A percentile compares a stretch with the other conserved stretches of the same genome.
These are phyloP conservation scores for Cladosporium halotolerans DNA, from an alignment of 2,329 filamentous ascomycete species.

Conservation along the genomic window DNA sequence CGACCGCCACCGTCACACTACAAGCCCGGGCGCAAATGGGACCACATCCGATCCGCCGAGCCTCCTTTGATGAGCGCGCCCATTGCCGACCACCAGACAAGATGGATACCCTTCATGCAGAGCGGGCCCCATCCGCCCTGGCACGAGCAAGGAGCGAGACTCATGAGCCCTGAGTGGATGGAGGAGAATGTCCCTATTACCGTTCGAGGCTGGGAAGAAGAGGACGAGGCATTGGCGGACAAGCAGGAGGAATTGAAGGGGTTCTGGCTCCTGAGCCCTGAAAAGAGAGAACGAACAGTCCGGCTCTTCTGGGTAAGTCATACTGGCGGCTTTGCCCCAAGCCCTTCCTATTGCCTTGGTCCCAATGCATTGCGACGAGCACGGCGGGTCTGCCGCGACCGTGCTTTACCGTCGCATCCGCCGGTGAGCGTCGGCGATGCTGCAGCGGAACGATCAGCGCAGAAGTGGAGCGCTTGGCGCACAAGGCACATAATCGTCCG, in stretches of 20 bases:
- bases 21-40: slow-evolving; percentile 31
- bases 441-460: not conserved
- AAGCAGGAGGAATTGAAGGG: slow-evolving; percentile 40
- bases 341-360: slow-evolving; percentile 1
- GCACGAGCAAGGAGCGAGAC: slow-evolving; percentile 26
- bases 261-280: slow-evolving; percentile 43
- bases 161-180: slow-evolving; percentile 42
- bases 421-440: not conserved
- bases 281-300: slow-evolving; percentile 29
- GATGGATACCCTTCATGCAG: slow-evolving; percentile 33
- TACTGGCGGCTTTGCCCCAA: not conserved
- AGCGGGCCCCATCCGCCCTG: slow-evolving; percentile 30
- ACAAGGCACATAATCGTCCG: not conserved
- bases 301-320: slow-evolving; percentile 29
- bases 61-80: slow-evolving; percentile 30
- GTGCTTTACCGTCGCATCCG: not conserved
- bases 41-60: slow-evolving; percentile 28
- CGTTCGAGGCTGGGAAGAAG: slow-evolving; percentile 48
- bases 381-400: slow-evolving; percentile 1
- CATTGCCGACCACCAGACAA: slow-evolving; percentile 28
- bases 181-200: slow-evolving; percentile 44
- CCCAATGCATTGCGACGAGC: not conserved
- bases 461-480: slow-evolving; percentile 4
- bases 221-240: slow-evolving; percentile 38
- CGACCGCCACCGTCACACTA: slow-evolving; percentile 25